Evolutionary conservation across 306 rosid genomes (phyloP).

Genomic region (Begonia fuchsioides): DNA sequence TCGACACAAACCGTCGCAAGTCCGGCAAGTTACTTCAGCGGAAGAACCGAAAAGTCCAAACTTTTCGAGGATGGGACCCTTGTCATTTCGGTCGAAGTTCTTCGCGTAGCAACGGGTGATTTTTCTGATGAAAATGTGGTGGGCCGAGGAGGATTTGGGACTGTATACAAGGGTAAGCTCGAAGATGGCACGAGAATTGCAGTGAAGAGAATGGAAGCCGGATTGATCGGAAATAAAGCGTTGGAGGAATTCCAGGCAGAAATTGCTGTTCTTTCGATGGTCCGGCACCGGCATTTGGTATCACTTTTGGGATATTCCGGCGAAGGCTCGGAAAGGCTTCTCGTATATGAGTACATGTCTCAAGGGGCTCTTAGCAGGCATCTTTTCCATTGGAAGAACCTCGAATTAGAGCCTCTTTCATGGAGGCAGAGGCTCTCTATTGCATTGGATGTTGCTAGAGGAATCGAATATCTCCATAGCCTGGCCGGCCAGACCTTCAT

Average conservation of each 20-base stretch:
- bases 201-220: conserved; percentile 80
- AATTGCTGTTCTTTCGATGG: conserved; percentile 66
- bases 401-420: conserved; percentile 50
- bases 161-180: conserved; percentile 72
- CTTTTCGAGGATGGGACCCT: conserved; percentile 39
- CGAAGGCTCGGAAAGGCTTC: conserved; percentile 62
- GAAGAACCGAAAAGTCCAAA: conserved; percentile 36
- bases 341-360: conserved; percentile 68
- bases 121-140: conserved; percentile 57
- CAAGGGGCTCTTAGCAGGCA: conserved; percentile 78
- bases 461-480: conserved; percentile 57
- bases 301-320: conserved; percentile 56
- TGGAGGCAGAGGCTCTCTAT: conserved; percentile 59
- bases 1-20: conserved; percentile 36
- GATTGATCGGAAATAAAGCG: conserved; percentile 37
- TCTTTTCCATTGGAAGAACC: conserved; percentile 68
- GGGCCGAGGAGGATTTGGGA: conserved; percentile 80
- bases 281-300: conserved; percentile 65
- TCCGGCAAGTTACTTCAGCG: conserved; percentile 28
- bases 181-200: conserved; percentile 63
- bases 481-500: conserved; percentile 64
- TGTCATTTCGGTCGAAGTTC: conserved; percentile 48
- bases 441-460: conserved; percentile 82
- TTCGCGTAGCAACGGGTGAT: conserved; percentile 45
- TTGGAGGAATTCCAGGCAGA: conserved; percentile 70